These are phyloP conservation scores for Sophora flavescens DNA, from an alignment of 306 rosid genomes.

Conservation along the genomic window DNA sequence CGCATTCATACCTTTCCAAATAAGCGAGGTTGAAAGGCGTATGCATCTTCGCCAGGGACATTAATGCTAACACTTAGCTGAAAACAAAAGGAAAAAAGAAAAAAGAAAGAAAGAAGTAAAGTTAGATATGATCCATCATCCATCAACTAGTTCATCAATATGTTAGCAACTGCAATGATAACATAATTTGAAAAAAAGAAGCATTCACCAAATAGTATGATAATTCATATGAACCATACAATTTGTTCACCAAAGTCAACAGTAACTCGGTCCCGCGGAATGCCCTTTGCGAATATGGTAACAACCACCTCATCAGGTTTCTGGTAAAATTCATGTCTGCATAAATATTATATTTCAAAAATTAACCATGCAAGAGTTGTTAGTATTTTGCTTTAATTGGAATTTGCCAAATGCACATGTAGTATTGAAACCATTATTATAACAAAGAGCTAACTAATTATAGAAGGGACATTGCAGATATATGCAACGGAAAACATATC, in stretches of 20 bases:
- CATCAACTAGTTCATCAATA: background rate
- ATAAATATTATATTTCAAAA: conserved; percentile 13
- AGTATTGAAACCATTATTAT: background rate
- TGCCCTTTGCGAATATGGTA: conserved; percentile 74
- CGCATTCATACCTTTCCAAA: conserved; percentile 69
- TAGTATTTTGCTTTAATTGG: conserved; percentile 12
- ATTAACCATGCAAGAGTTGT: conserved; percentile 7
- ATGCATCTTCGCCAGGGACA: conserved; percentile 64
- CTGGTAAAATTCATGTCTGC: conserved; percentile 88
- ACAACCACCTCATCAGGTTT: conserved; percentile 74
- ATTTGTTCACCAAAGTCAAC: conserved; percentile 86
- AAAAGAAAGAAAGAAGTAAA: conserved; percentile 11
- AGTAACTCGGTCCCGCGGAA: conserved; percentile 56
- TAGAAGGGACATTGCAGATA: background rate
- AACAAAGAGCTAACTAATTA: conserved; percentile 6
- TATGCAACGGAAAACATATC: background rate
- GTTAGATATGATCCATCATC: background rate
- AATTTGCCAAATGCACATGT: background rate
- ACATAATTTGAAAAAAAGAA: background rate
- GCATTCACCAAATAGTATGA: conserved; percentile 4
- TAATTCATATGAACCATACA: conserved; percentile 52
- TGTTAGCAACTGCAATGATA: background rate
- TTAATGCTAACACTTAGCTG: conserved; percentile 71
- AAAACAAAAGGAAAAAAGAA: conserved; percentile 29
- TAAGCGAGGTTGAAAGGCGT: conserved; percentile 71